Evolutionary conservation across 371 early-diverging fungal genomes (phyloP).

Genomic region (Umbelopsis sp.): DNA sequence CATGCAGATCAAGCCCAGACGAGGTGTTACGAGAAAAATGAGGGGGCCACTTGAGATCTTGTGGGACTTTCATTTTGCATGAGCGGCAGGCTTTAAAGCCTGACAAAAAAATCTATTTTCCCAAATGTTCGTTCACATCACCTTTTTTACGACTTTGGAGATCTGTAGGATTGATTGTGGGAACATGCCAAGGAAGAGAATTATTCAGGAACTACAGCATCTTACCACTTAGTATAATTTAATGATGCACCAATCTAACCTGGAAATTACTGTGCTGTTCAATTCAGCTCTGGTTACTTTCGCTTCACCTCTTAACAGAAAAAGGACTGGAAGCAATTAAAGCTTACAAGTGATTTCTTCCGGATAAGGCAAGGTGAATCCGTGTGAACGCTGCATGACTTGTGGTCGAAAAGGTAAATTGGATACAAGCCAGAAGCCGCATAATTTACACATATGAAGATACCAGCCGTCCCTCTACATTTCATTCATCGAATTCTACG

Average conservation of each 20-base stretch:
- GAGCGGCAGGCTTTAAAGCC: neutral
- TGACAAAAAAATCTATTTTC: neutral
- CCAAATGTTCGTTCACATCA: neutral
- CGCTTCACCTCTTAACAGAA: constrained; percentile 1
- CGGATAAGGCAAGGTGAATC: constrained; percentile 4
- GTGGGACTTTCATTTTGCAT: constrained; percentile 6
- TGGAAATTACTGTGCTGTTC: neutral
- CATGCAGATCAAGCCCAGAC: constrained; percentile 18
- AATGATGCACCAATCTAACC: too few relatives aligned
- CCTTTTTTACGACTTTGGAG: too few relatives aligned
- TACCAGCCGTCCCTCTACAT: too few relatives aligned
- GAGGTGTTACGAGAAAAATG: neutral
- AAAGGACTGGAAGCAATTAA: constrained; percentile 14
- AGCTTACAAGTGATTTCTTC: neutral
- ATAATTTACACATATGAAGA: too few relatives aligned
- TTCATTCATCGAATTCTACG: neutral
- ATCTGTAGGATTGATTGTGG: neutral
- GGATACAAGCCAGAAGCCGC: too few relatives aligned
- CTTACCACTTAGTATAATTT: too few relatives aligned
- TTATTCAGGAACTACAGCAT: too few relatives aligned
- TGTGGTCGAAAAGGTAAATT: neutral
- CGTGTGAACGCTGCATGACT: constrained; percentile 16
- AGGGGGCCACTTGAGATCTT: neutral
- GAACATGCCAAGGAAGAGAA: too few relatives aligned
- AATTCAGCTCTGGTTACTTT: neutral